Evolutionary conservation across 768 basidiomycete genomes (phyloP), one percentile per base, ranked within the genome.

Genomic region (Leccinum uliginosum): DNA sequence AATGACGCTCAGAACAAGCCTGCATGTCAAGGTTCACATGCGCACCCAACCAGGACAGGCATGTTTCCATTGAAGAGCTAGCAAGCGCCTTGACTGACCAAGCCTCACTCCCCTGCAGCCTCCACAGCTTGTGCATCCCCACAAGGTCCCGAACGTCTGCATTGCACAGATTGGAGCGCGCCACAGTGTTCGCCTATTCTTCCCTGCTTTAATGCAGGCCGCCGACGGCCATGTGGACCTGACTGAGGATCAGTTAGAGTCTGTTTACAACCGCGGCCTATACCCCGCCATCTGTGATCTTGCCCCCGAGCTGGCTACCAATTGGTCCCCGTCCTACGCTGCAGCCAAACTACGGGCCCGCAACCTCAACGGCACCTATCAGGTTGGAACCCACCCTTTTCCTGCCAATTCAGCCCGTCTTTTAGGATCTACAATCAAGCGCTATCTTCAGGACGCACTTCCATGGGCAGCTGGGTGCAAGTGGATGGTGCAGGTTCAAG

Each of bases 401-500:
- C 55, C 45, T 4, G 51, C 45, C 1, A 27, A 57, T 15, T 9
- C 45, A 14, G 56, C 51, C 19, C 46, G 21, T 30, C 35, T 34
- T 6, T 8, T 57, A 1, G 45, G 51, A 48, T 47, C 19, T 3
- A 48, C 11, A 1, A 23, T 57, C 51, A 57, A 57, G 46, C 35
- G 17, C 0, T 30, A 24, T 5, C 56, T 57, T 32, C 45, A 15
- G 10, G 35, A 14, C 4, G 51, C 45, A 6, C 26, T 48, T 15
- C 45, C 46, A 14, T 57, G 56, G 56, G 34, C 45, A 0, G 1
- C 21, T n/a, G 45, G 46, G n/a, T 57, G 56, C n/a, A 40, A 40
- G 17, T 57, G 51, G 50, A 57, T 57, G 56, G 51, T 57, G 2
- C 56, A 57, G 24, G 52, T 57, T 14, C 56, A 57, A 14, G 51